Evolutionary conservation across 2,329 filamentous ascomycete species (phyloP).

Genomic region (Penicillium sp.): DNA sequence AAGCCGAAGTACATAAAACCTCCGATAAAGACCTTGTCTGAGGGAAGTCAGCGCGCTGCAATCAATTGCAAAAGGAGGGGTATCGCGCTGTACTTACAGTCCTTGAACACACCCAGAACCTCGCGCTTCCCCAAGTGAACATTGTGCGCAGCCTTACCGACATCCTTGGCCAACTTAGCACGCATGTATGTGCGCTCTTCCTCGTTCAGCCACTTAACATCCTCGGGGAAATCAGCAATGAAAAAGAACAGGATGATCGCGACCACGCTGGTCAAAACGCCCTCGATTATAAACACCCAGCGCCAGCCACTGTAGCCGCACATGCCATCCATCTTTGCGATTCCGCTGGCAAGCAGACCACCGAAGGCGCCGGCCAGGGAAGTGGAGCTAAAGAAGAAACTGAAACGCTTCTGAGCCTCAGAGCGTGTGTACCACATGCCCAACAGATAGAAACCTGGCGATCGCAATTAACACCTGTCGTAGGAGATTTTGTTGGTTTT

Average conservation of each 20-base stretch:
- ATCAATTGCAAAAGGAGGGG: background rate
- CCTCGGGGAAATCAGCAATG: slow-evolving; percentile 66
- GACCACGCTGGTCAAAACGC: slow-evolving; percentile 54
- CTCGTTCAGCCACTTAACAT: slow-evolving; percentile 62
- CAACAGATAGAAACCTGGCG: slow-evolving; percentile 52
- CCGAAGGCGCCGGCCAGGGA: slow-evolving; percentile 56
- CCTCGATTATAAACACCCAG: slow-evolving; percentile 54
- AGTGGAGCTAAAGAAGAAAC: slow-evolving; percentile 78
- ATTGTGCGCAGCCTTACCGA: slow-evolving; percentile 58
- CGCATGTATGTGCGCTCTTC: slow-evolving; percentile 61
- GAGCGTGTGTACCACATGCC: slow-evolving; percentile 75
- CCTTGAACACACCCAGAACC: slow-evolving; percentile 57
- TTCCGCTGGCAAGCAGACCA: slow-evolving; percentile 52
- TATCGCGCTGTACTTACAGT: slow-evolving; percentile 39
- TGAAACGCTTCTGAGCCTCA: slow-evolving; percentile 85
- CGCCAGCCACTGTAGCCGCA: slow-evolving; percentile 51
- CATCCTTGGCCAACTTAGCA: slow-evolving; percentile 58
- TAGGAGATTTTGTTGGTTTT: slow-evolving; percentile 14
- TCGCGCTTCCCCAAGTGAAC: slow-evolving; percentile 53
- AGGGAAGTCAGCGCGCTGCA: slow-evolving; percentile 10
- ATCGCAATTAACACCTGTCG: background rate
- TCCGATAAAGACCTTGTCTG: slow-evolving; percentile 59
- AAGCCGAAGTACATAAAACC: slow-evolving; percentile 75
- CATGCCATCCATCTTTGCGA: slow-evolving; percentile 50
- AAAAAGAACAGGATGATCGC: slow-evolving; percentile 55